These are phyloP conservation scores for Punctularia strigosozonata DNA, from an alignment of 768 basidiomycete genomes.

Conservation along the genomic window DNA sequence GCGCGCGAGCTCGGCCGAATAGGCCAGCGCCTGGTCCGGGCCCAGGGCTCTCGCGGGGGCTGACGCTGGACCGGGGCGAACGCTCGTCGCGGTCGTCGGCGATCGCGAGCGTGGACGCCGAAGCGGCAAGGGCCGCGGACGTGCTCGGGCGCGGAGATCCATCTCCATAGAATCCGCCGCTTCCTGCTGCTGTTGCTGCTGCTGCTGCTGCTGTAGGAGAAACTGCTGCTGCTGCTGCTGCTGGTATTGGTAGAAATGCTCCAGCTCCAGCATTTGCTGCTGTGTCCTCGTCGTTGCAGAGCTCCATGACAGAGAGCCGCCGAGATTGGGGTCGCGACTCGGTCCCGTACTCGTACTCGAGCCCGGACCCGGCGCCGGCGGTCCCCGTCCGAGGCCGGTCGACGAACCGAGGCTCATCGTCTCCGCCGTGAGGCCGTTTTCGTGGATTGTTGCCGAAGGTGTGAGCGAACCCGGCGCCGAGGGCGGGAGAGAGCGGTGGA, in stretches of 20 bases:
- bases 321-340: slow-evolving; percentile 74
- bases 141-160: slow-evolving; percentile 24
- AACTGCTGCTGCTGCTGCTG: slow-evolving; percentile 21
- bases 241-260: slow-evolving; percentile 32
- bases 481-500: slow-evolving; percentile 6
- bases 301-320: slow-evolving; percentile 76
- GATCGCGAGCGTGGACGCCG: slow-evolving; percentile 31
- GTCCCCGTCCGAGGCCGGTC: slow-evolving; percentile 8
- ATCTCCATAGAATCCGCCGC: no score
- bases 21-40: background rate
- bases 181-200: slow-evolving; percentile 4
- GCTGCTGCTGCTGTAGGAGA: slow-evolving; percentile 14
- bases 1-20: background rate
- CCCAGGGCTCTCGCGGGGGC: no score
- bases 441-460: slow-evolving; percentile 31
- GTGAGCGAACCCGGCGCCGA: slow-evolving; percentile 14
- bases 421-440: slow-evolving; percentile 52
- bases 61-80: no score
- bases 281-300: slow-evolving; percentile 78
- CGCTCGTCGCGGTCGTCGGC: no score
- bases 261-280: slow-evolving; percentile 31
- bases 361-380: slow-evolving; percentile 14
- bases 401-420: slow-evolving; percentile 27
- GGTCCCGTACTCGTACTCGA: slow-evolving; percentile 53
- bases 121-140: slow-evolving; percentile 33